Percentiles rank a stretch among this genome's conserved stretches.
phyloP scores from a whole-genome alignment of 305 asterid species.

The Solanum chacoense region DNA sequence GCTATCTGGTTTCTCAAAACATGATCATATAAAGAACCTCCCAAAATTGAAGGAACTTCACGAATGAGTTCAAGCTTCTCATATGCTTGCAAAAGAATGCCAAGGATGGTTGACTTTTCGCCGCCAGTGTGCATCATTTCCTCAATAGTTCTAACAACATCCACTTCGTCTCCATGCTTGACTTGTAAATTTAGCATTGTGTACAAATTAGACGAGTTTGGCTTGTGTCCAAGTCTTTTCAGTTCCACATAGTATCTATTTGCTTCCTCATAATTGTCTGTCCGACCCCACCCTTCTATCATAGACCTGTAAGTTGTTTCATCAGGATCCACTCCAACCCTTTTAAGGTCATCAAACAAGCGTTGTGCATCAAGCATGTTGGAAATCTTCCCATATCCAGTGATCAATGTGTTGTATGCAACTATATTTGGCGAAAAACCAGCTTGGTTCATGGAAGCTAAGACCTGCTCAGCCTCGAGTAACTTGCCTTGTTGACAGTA shows the following conservation, averaged over 20 bases:
- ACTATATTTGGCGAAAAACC: constrained; percentile 57
- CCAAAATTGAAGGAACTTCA: constrained; percentile 35
- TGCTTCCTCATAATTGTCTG: constrained; percentile 36
- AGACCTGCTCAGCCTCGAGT: constrained; percentile 40
- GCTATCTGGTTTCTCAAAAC: constrained; percentile 46
- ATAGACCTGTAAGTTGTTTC: constrained; percentile 80
- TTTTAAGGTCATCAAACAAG: constrained; percentile 37
- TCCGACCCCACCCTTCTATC: constrained; percentile 91
- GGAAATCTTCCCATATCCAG: constrained; percentile 75
- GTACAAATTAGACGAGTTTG: constrained; percentile 62
- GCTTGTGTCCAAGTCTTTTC: constrained; percentile 46
- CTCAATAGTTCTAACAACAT: constrained; percentile 30
- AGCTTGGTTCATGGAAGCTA: constrained; percentile 44
- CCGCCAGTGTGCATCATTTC: constrained; percentile 70
- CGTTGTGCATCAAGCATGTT: constrained; percentile 47
- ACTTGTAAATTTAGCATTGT: constrained; percentile 82
- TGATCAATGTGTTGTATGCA: constrained; percentile 80
- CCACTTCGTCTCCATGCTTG: constrained; percentile 48
- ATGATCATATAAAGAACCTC: constrained; percentile 50
- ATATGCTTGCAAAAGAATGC: constrained; percentile 59
- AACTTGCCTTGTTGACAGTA: constrained; percentile 85
- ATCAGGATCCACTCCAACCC: constrained; percentile 52
- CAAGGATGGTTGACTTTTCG: constrained; percentile 56
- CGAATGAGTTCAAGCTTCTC: constrained; percentile 55
- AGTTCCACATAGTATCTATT: constrained; percentile 41